These are phyloP conservation scores for Lecanicillium sp. DNA, from an alignment of 2,329 filamentous ascomycete species.

Conservation along the genomic window DNA sequence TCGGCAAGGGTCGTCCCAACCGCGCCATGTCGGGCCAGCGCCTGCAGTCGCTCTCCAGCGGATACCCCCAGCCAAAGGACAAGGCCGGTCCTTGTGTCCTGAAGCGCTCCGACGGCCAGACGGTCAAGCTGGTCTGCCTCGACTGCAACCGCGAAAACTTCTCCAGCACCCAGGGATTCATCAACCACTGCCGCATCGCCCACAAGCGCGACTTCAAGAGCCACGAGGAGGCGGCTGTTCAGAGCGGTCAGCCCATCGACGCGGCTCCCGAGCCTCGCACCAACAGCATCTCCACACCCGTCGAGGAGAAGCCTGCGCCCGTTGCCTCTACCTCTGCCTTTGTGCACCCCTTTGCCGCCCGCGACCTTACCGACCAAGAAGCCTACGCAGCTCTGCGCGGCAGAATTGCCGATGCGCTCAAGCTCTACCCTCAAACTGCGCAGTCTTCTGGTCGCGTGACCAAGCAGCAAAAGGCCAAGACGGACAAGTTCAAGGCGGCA, in stretches of 20 bases:
- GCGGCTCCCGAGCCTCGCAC: conserved; percentile 17
- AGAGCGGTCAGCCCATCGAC: conserved; percentile 79
- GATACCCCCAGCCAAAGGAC: conserved; percentile 69
- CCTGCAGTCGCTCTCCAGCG: conserved; percentile 62
- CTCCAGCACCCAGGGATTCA: conserved; percentile 95
- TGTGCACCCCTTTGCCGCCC: conserved; percentile 29
- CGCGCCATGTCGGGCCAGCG: conserved; percentile 52
- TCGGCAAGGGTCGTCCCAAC: conserved; percentile 43
- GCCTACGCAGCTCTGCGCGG: conserved; percentile 44
- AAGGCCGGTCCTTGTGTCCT: conserved; percentile 78
- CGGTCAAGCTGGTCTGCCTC: conserved; percentile 84
- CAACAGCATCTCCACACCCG: background rate
- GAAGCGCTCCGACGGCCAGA: conserved; percentile 77
- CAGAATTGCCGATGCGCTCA: conserved; percentile 49
- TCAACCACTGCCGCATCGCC: conserved; percentile 96
- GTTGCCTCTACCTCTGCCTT: conserved; percentile 16
- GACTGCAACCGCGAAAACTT: conserved; percentile 89
- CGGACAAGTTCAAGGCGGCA: conserved; percentile 37
- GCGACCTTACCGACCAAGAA: conserved; percentile 47
- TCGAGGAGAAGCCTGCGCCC: conserved; percentile 13
- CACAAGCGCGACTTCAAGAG: conserved; percentile 92
- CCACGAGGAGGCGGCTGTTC: conserved; percentile 86
- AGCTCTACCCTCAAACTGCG: conserved; percentile 46
- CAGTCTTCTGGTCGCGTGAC: conserved; percentile 39
- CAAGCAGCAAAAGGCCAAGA: conserved; percentile 22